Percentiles rank a stretch among this genome's conserved stretches.
phyloP scores from a whole-genome alignment of 2,329 filamentous ascomycete genomes.

The Thielaviopsis euricoi region DNA sequence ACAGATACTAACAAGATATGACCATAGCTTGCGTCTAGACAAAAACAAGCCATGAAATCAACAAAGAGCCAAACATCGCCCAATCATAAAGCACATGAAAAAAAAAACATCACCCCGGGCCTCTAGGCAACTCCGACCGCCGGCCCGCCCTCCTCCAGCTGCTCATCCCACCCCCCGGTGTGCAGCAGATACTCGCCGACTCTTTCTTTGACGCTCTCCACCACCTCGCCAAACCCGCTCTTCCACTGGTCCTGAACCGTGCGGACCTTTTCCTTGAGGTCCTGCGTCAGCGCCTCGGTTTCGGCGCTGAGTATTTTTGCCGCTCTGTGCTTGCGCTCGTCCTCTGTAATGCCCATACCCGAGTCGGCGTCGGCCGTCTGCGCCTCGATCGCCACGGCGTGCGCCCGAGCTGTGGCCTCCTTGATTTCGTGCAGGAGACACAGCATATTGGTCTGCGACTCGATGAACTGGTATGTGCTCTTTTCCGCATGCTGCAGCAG shows the following conservation, averaged over 20 bases:
- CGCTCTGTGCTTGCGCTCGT: slow-evolving; percentile 26
- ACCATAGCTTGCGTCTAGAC: neutral
- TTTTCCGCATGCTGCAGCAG: slow-evolving; percentile 78
- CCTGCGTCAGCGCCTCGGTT: slow-evolving; percentile 56
- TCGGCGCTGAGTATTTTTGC: slow-evolving; percentile 47
- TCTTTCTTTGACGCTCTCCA: slow-evolving; percentile 56
- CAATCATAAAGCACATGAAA: slow-evolving; percentile 7
- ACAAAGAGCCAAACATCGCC: slow-evolving; percentile 12
- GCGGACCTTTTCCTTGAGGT: slow-evolving; percentile 84
- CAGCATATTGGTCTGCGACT: slow-evolving; percentile 78
- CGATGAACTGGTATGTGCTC: slow-evolving; percentile 91
- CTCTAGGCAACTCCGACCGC: slow-evolving; percentile 30
- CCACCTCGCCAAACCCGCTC: slow-evolving; percentile 64
- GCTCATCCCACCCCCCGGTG: slow-evolving; percentile 80
- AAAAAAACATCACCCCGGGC: too few relatives aligned
- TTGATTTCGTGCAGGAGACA: slow-evolving; percentile 86
- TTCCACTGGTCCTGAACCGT: slow-evolving; percentile 85
- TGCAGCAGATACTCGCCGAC: slow-evolving; percentile 58
- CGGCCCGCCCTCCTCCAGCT: slow-evolving; percentile 35
- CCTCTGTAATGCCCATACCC: slow-evolving; percentile 24
- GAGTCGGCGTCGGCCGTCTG: slow-evolving; percentile 26
- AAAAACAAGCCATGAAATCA: slow-evolving; percentile 7
- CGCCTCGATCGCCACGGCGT: slow-evolving; percentile 49
- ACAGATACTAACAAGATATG: slow-evolving; percentile 5
- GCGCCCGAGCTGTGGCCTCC: slow-evolving; percentile 56